These are phyloP conservation scores for Mycena vulgaris DNA, from an alignment of 768 basidiomycete species.

Conservation along the genomic window DNA sequence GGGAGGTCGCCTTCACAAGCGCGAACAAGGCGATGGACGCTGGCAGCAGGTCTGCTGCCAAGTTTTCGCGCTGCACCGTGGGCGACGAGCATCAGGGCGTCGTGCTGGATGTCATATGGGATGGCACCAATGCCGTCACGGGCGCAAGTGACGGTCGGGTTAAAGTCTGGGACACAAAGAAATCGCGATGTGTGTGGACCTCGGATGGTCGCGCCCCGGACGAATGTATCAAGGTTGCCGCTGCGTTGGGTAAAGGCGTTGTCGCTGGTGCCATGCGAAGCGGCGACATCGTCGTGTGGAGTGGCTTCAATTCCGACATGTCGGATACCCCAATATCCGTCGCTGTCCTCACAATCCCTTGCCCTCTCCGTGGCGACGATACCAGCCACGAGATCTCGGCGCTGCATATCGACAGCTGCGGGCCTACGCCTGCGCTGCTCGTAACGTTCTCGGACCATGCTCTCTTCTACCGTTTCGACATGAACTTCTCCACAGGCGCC, in stretches of 20 bases:
- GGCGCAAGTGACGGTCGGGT: constrained; percentile 75
- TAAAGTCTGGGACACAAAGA: constrained; percentile 81
- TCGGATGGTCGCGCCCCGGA: constrained; percentile 63
- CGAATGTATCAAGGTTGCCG: constrained; percentile 65
- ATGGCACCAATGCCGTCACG: constrained; percentile 62
- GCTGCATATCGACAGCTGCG: constrained; percentile 48
- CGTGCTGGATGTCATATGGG: constrained; percentile 72
- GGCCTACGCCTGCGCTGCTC: constrained; percentile 57
- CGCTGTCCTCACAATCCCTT: constrained; percentile 52
- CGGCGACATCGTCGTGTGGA: constrained; percentile 74
- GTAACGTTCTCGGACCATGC: constrained; percentile 65
- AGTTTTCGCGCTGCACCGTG: constrained; percentile 64
- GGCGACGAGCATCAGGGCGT: constrained; percentile 75
- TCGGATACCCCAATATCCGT: constrained; percentile 42
- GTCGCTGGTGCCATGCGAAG: constrained; percentile 68
- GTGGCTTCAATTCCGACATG: constrained; percentile 53
- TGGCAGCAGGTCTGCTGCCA: constrained; percentile 59
- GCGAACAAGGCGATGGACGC: constrained; percentile 73
- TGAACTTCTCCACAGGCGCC: constrained; percentile 50
- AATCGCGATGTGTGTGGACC: constrained; percentile 74
- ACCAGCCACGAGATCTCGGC: constrained; percentile 32
- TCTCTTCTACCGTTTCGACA: constrained; percentile 66
- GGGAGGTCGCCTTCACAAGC: constrained; percentile 75
- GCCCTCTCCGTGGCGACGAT: constrained; percentile 49
- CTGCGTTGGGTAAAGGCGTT: constrained; percentile 58